phyloP scores from a whole-genome alignment of 164 flowering plant species.

The Sextonia rubra region DNA sequence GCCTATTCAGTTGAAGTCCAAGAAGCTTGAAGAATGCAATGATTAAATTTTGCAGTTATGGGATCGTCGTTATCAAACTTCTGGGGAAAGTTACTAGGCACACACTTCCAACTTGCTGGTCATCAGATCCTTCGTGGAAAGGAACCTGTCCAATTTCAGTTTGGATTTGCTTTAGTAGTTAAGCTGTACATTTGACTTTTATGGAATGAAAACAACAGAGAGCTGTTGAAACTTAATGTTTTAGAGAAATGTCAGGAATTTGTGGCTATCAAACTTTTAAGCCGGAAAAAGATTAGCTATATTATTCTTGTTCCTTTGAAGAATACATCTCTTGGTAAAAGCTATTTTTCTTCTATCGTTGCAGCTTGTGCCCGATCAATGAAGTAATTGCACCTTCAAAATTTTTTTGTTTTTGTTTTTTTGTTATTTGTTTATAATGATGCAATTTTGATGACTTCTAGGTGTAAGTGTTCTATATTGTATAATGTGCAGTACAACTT shows the following conservation, averaged over 20 bases:
- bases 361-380: background rate
- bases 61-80: constrained; percentile 10
- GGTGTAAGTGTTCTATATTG: too few relatives aligned
- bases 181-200: background rate
- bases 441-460: too few relatives aligned
- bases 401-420: too few relatives aligned
- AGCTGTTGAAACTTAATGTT: background rate
- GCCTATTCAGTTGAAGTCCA: constrained; percentile 16
- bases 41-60: constrained; percentile 12
- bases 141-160: background rate
- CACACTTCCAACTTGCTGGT: background rate
- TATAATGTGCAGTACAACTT: background rate
- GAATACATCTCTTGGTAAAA: background rate
- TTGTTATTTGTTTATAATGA: background rate
- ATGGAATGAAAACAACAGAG: constrained; percentile 1
- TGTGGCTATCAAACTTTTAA: background rate
- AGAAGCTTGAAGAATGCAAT: constrained; percentile 16
- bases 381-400: background rate
- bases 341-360: background rate
- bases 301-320: background rate
- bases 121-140: background rate
- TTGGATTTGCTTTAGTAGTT: background rate
- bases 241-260: background rate
- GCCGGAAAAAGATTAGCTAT: background rate
- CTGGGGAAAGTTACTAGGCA: constrained; percentile 17